Evolutionary conservation across 257 asterid genomes (phyloP).

Genomic region (Przewalskia tangutica): DNA sequence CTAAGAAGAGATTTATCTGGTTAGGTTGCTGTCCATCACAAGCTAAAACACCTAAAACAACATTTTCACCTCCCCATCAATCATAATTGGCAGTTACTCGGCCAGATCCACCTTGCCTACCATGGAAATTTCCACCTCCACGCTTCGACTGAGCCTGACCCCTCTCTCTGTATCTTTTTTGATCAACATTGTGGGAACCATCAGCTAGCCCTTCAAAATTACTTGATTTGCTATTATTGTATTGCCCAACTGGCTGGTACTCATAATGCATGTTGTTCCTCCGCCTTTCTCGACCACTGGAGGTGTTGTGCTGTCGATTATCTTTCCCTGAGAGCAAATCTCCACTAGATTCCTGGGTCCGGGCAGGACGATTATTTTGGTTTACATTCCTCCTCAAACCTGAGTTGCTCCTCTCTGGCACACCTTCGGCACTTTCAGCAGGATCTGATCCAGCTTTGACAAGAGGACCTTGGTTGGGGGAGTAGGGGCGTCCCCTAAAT

Average conservation of each 20-base stretch:
- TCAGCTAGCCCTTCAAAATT: conserved; percentile 37
- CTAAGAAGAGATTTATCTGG: conserved; percentile 17
- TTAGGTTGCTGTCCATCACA: conserved; percentile 12
- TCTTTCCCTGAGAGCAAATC: conserved; percentile 45
- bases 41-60: conserved; percentile 17
- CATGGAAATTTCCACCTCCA: conserved; percentile 47
- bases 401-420: conserved; percentile 29
- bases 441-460: conserved; percentile 28
- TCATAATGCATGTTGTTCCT: conserved; percentile 51
- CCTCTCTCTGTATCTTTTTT: conserved; percentile 57
- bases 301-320: conserved; percentile 22
- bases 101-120: conserved; percentile 35
- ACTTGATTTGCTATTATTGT: conserved; percentile 35
- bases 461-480: conserved; percentile 38
- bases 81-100: conserved; percentile 33
- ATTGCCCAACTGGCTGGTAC: conserved; percentile 73
- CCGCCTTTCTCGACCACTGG: conserved; percentile 47
- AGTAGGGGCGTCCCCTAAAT: conserved; percentile 34
- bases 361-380: conserved; percentile 36
- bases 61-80: conserved; percentile 25
- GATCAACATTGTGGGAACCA: conserved; percentile 26
- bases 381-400: conserved; percentile 44
- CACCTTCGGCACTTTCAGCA: conserved; percentile 18
- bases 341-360: conserved; percentile 53
- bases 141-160: conserved; percentile 47